A percentile compares a stretch with the other conserved stretches of the same genome.
Evolutionary conservation across 2,329 filamentous ascomycete species (phyloP).

Genomic region (Fusarium continuum): DNA sequence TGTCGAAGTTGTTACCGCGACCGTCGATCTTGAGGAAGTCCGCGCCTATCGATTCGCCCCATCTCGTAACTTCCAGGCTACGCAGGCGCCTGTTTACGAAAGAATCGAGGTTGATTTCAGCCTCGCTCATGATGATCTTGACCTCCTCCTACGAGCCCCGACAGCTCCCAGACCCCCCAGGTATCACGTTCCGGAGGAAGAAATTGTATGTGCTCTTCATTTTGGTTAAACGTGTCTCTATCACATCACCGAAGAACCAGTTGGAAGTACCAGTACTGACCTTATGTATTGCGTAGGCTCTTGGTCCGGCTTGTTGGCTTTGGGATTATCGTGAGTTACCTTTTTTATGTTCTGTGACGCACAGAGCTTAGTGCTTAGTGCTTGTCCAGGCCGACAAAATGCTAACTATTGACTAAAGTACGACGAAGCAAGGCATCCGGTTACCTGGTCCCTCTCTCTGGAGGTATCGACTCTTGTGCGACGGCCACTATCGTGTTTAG

Average conservation of each 20-base stretch:
- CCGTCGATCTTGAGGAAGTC: conserved; percentile 76
- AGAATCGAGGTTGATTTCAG: conserved; percentile 39
- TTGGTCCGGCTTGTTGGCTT: conserved; percentile 27
- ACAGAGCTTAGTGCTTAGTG: neutral
- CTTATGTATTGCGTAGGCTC: neutral
- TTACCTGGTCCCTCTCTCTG: conserved; percentile 27
- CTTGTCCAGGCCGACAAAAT: neutral
- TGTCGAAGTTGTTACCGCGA: conserved; percentile 73
- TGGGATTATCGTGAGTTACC: conserved; percentile 20
- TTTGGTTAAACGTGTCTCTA: neutral
- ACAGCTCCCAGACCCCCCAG: conserved; percentile 39
- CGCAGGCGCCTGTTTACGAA: conserved; percentile 41
- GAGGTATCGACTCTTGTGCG: conserved; percentile 37
- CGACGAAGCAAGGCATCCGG: conserved; percentile 24
- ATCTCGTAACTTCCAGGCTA: conserved; percentile 67
- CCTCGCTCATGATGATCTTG: conserved; percentile 46
- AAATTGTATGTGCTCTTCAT: conserved; percentile 14
- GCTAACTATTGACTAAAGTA: conserved; percentile 1
- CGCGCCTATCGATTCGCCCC: conserved; percentile 65
- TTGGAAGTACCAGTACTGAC: neutral
- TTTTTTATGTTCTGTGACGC: neutral
- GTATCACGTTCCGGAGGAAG: conserved; percentile 38
- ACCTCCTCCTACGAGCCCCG: conserved; percentile 41
- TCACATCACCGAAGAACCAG: neutral
- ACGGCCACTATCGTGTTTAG: conserved; percentile 48